Conservation (phyloP, 148 eudicot genomes). For the Fallopia convolvulus region DNA sequence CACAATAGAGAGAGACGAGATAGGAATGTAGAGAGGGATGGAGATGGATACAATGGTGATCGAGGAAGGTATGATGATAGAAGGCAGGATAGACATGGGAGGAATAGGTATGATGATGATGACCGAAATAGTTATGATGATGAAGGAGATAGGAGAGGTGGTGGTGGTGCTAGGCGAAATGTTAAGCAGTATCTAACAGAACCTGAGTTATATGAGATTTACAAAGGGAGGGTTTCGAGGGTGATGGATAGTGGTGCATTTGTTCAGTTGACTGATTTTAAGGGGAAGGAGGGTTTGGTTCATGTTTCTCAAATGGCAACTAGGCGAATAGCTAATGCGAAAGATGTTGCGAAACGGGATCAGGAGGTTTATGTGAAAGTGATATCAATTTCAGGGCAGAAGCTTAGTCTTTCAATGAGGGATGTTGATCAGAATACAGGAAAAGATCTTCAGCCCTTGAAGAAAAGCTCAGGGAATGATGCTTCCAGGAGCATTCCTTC, state of each 20-base stretch:
- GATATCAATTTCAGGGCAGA: conserved; percentile 56
- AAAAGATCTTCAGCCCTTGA: conserved; percentile 62
- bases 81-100: conserved; percentile 21
- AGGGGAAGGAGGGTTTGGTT: conserved; percentile 84
- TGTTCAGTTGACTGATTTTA: conserved; percentile 53
- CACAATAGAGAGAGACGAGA: conserved; percentile 8
- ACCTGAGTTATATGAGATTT: conserved; percentile 56
- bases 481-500: conserved; percentile 42
- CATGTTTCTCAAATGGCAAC: conserved; percentile 79
- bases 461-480: conserved; percentile 40
- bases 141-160: conserved; percentile 19
- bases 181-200: conserved; percentile 26
- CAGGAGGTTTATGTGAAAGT: conserved; percentile 84
- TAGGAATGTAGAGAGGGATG: conserved; percentile 11
- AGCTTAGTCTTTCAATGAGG: conserved; percentile 74
- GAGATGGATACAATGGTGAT: conserved; percentile 5
- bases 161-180: conserved; percentile 12
- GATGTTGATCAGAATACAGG: conserved; percentile 90
- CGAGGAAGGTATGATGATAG: conserved; percentile 17
- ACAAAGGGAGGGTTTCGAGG: conserved; percentile 72
- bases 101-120: conserved; percentile 16
- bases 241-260: conserved; percentile 77
- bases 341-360: conserved; percentile 77
- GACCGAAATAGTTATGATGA: background rate
- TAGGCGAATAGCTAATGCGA: conserved; percentile 55